These are phyloP conservation scores for Daldinia vernicosa DNA, from an alignment of 495 filamentous ascomycete genomes.

Conservation along the genomic window DNA sequence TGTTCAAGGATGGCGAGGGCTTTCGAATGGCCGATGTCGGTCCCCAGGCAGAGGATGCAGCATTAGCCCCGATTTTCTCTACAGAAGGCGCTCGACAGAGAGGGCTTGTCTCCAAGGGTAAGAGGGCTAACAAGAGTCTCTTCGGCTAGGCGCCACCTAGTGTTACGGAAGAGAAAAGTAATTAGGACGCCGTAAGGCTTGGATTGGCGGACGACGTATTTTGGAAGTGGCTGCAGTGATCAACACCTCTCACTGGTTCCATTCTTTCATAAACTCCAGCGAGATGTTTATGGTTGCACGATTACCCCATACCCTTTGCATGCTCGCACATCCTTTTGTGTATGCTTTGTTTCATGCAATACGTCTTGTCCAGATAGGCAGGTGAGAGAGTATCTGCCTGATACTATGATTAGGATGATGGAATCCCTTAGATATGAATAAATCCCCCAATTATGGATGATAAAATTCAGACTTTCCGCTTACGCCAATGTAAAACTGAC, in stretches of 20 bases:
- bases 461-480: neutral
- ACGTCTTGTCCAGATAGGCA: neutral
- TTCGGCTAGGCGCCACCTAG: neutral
- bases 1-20: constrained; percentile 78
- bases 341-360: neutral
- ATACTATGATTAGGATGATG: neutral
- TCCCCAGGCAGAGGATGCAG: constrained; percentile 16
- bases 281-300: neutral
- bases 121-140: constrained; percentile 7
- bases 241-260: neutral
- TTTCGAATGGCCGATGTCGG: constrained; percentile 53
- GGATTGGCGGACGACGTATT: neutral
- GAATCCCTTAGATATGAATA: neutral
- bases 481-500: neutral
- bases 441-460: neutral
- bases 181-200: neutral
- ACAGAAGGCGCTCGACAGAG: constrained; percentile 1
- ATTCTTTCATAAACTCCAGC: neutral
- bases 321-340: neutral
- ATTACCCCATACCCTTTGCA: neutral
- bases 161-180: neutral
- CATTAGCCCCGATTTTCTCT: constrained; percentile 9
- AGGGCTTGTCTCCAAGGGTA: constrained; percentile 5
- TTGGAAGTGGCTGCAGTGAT: neutral
- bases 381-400: neutral